Conservation (phyloP, 108 stramenopile genomes). For the Nannochloropsis oceanica region DNA sequence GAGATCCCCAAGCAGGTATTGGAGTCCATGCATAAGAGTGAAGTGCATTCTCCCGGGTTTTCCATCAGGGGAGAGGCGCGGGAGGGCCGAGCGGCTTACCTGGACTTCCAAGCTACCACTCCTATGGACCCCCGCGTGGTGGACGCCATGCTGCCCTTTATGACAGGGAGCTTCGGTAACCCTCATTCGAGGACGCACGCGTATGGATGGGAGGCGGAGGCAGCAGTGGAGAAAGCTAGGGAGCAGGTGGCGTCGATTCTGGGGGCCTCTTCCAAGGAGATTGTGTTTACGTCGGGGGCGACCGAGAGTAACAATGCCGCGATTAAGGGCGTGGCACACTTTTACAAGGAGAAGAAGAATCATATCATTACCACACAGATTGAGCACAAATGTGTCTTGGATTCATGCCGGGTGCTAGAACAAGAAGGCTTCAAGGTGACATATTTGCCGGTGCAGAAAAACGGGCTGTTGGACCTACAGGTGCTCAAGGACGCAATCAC, state of each 20-base stretch:
- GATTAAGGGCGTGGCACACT: slow-evolving; percentile 93
- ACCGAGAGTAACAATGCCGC: slow-evolving; percentile 94
- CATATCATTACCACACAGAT: slow-evolving; percentile 98
- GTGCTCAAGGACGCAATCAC: slow-evolving; percentile 67
- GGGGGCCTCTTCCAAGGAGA: slow-evolving; percentile 75
- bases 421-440: slow-evolving; percentile 92
- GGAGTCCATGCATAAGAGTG: not conserved
- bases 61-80: slow-evolving; percentile 21
- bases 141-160: slow-evolving; percentile 91
- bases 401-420: slow-evolving; percentile 84
- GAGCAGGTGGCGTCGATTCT: slow-evolving; percentile 75
- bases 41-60: slow-evolving; percentile 24
- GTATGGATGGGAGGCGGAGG: slow-evolving; percentile 94
- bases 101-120: slow-evolving; percentile 80
- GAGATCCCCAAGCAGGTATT: slow-evolving; percentile 11
- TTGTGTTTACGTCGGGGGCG: slow-evolving; percentile 94
- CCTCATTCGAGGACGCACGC: slow-evolving; percentile 93
- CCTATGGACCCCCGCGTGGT: slow-evolving; percentile 96
- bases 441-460: slow-evolving; percentile 70
- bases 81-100: slow-evolving; percentile 21
- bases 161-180: slow-evolving; percentile 80
- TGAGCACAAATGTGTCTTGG: slow-evolving; percentile 99
- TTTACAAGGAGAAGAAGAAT: slow-evolving; percentile 63
- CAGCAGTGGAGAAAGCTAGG: slow-evolving; percentile 67
- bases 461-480: slow-evolving; percentile 79